Evolutionary conservation across 225 moss, liverwort and hornwort species (phyloP).

Genomic region (Neckera pumila): DNA sequence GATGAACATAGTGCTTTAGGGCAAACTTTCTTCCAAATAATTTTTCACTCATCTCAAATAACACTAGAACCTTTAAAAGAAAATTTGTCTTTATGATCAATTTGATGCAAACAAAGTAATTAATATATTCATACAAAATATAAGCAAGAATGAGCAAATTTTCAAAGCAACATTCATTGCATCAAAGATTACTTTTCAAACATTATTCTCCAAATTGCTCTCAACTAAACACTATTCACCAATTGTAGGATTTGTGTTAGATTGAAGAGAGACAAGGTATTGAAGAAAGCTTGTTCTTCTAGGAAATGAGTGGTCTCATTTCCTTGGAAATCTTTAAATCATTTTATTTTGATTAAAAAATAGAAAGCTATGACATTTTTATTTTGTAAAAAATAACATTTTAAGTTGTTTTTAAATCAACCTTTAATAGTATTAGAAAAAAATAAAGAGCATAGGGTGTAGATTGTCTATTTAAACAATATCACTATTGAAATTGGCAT

Average conservation of each 20-base stretch:
- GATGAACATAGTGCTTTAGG: rapidly evolving
- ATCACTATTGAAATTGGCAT: not conserved
- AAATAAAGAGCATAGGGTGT: rapidly evolving
- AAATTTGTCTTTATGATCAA: not conserved
- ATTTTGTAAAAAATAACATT: not conserved
- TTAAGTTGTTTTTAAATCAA: not conserved
- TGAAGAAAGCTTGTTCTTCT: rapidly evolving
- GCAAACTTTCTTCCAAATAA: not conserved
- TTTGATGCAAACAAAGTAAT: not conserved
- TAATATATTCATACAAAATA: not conserved
- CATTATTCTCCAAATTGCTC: no score
- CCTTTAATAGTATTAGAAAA: not conserved
- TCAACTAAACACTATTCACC: not conserved
- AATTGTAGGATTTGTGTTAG: not conserved
- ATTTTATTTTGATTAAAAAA: not conserved
- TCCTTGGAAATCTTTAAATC: not conserved
- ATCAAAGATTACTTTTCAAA: rapidly evolving
- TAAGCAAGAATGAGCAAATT: not conserved
- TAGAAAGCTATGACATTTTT: not conserved
- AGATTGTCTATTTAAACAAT: not conserved
- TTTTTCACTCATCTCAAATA: not conserved
- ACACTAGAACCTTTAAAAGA: rapidly evolving
- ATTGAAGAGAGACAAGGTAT: not conserved
- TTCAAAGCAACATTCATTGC: not conserved
- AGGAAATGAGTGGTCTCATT: not conserved